Evolutionary conservation across 257 asterid genomes (phyloP), one percentile per base, ranked within the genome.

Genomic region (Primulina huaijiensis): DNA sequence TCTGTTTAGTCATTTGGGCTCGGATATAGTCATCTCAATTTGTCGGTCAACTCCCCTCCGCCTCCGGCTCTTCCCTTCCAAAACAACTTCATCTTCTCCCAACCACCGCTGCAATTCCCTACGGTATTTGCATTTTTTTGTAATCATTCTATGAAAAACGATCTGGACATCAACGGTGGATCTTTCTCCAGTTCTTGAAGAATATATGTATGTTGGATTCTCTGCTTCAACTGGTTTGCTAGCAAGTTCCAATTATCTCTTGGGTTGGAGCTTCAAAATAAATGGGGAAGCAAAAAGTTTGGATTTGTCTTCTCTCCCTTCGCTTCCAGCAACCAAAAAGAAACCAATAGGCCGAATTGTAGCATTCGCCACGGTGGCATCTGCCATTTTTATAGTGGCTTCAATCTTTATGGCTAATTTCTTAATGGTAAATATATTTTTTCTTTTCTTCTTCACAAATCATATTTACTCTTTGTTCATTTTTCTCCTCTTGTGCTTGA

Each of bases 261-360:
- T 79, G 12, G 86, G 86, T 25, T 79, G 86, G 86, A 82, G 84
- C 71, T 82, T 82, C 55, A 74, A 75, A 52, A 71, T 80, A 58
- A 82, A 76, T 25, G 84, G 84, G 6, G 71, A 29, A 23, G 80
- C 84, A 0, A 37, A 77, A 37, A n/a, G 12, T 4, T 60, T 82
- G 30, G 64, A 81, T 65, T 73, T 71, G 53, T 50, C 58, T 60
- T 71, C 79, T 5, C 77, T 79, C 30, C 86, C 84, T 25, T 60
- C 56, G 64, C 33, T 81, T 64, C 78, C 75, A 10, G 75, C 67
- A 50, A n/a, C 19, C 66, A 71, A 74, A 70, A 77, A 71, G 60
- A 76, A 74, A 29, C 29, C 72, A 17, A 61, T 4, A 16, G 52
- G 59, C 14, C 10, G 69, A 30, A 57, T 79, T 19, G 14, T 64